Percentiles rank a stretch among this genome's conserved stretches.
Conservation (phyloP, 306 rosid genomes). For the Malus sieversii region DNA sequence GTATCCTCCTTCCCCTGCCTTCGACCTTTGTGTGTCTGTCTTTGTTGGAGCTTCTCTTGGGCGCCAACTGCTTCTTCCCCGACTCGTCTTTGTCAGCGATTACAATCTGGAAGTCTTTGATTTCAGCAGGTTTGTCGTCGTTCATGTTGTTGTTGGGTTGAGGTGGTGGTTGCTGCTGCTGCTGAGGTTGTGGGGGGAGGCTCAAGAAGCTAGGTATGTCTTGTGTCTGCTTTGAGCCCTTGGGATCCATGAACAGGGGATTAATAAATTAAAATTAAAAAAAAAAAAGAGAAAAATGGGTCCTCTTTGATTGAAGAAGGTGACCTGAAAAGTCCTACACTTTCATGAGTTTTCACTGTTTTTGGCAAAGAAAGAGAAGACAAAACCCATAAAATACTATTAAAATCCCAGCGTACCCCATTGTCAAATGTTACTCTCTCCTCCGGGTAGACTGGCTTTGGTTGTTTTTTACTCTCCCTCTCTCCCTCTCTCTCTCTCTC, state of each 20-base stretch:
- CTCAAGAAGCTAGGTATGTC: constrained; percentile 52
- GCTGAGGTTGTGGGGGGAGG: constrained; percentile 30
- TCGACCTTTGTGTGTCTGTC: constrained; percentile 95
- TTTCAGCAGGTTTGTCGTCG: constrained; percentile 48
- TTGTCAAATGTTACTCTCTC: constrained; percentile 26
- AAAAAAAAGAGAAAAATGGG: constrained; percentile 25
- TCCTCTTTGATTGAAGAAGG: constrained; percentile 65
- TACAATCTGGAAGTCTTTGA: constrained; percentile 74
- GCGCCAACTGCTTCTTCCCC: constrained; percentile 65
- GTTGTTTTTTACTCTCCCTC: not conserved
- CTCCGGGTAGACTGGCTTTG: not conserved
- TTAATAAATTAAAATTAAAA: not conserved
- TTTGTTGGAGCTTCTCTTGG: constrained; percentile 85
- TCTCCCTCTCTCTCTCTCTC: not conserved
- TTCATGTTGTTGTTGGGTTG: constrained; percentile 12
- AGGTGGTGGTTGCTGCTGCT: constrained; percentile 3
- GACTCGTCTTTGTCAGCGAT: constrained; percentile 52
- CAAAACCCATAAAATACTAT: constrained; percentile 32
- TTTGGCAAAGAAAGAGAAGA: constrained; percentile 53
- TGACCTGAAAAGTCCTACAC: constrained; percentile 66
- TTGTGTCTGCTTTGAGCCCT: constrained; percentile 65
- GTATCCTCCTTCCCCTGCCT: constrained; percentile 88
- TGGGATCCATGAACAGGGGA: constrained; percentile 87
- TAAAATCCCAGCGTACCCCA: constrained; percentile 47
- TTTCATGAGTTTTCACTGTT: constrained; percentile 85